A percentile compares a stretch with the other conserved stretches of the same genome.
phyloP scores from a whole-genome alignment of 208 protist species.

The Crithidia bombi region DNA sequence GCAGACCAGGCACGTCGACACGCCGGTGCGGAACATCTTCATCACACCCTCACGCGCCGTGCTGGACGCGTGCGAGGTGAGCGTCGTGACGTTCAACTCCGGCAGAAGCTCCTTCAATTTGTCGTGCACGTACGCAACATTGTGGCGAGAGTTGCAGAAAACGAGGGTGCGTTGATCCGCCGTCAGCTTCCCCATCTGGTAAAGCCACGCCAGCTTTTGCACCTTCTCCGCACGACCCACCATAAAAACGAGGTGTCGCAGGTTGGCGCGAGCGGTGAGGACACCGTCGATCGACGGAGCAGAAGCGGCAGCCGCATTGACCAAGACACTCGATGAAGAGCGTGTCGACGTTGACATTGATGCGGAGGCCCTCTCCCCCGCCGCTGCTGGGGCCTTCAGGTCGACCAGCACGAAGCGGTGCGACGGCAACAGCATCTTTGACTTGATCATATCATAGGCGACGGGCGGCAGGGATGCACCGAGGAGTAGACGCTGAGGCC shows the following conservation, averaged over 20 bases:
- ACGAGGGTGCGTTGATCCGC: slow-evolving; percentile 75
- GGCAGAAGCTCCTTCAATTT: slow-evolving; percentile 54
- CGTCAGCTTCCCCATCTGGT: slow-evolving; percentile 63
- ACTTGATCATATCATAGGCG: slow-evolving; percentile 78
- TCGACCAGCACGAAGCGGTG: slow-evolving; percentile 86
- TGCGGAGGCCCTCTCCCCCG: too few relatives aligned
- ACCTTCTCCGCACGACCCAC: slow-evolving; percentile 77
- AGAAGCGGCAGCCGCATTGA: background rate
- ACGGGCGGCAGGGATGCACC: slow-evolving; percentile 74
- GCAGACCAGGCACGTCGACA: slow-evolving; percentile 94
- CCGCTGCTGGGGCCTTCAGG: slow-evolving; percentile 20
- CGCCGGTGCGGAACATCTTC: slow-evolving; percentile 92
- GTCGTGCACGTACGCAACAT: slow-evolving; percentile 79
- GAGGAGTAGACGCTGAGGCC: slow-evolving; percentile 76
- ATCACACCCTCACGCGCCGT: slow-evolving; percentile 73
- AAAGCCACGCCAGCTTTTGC: slow-evolving; percentile 73
- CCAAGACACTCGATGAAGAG: background rate
- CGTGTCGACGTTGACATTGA: background rate
- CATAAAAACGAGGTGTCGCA: slow-evolving; percentile 69
- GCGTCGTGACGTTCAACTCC: slow-evolving; percentile 51
- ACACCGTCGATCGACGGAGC: slow-evolving; percentile 6
- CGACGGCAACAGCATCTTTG: slow-evolving; percentile 72
- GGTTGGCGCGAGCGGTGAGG: slow-evolving; percentile 25
- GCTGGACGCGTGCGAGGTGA: slow-evolving; percentile 67
- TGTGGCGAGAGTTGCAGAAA: slow-evolving; percentile 89